These are phyloP conservation scores for Magnaporthales sp. DNA, from an alignment of 2,329 filamentous ascomycete species.

Conservation along the genomic window DNA sequence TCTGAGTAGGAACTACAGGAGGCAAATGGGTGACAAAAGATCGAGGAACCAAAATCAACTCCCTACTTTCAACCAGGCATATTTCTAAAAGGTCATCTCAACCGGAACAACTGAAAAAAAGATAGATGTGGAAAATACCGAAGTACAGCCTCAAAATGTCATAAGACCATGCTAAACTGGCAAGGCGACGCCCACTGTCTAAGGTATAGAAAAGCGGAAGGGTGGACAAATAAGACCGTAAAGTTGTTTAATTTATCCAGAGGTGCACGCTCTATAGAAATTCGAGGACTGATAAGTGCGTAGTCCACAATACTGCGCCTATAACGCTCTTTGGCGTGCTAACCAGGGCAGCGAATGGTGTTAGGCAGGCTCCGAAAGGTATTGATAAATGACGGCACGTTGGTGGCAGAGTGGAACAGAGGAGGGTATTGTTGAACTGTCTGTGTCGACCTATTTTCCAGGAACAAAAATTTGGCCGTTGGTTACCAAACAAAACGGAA, in stretches of 20 bases:
- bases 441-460: too few relatives aligned
- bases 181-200: slow-evolving; percentile 37
- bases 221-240: slow-evolving; percentile 65
- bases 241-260: slow-evolving; percentile 59
- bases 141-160: too few relatives aligned
- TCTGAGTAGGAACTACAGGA: too few relatives aligned
- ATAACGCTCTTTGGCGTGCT: slow-evolving; percentile 60
- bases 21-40: too few relatives aligned
- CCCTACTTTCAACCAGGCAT: too few relatives aligned
- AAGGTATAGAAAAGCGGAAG: slow-evolving; percentile 67
- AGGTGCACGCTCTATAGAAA: slow-evolving; percentile 68
- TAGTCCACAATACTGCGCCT: slow-evolving; percentile 77
- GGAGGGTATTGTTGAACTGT: slow-evolving; percentile 60
- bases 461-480: too few relatives aligned
- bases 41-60: too few relatives aligned
- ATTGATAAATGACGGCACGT: slow-evolving; percentile 74
- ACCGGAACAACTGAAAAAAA: too few relatives aligned
- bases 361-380: slow-evolving; percentile 61
- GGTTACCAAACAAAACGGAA: too few relatives aligned
- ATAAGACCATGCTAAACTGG: too few relatives aligned
- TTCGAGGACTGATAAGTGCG: slow-evolving; percentile 76
- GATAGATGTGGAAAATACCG: too few relatives aligned
- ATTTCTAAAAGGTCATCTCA: too few relatives aligned
- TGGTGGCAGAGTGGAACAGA: slow-evolving; percentile 81
- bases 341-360: slow-evolving; percentile 65